Base-by-base conservation (phyloP, 2,329 filamentous ascomycete species). In the Sarocladium kiliense region DNA sequence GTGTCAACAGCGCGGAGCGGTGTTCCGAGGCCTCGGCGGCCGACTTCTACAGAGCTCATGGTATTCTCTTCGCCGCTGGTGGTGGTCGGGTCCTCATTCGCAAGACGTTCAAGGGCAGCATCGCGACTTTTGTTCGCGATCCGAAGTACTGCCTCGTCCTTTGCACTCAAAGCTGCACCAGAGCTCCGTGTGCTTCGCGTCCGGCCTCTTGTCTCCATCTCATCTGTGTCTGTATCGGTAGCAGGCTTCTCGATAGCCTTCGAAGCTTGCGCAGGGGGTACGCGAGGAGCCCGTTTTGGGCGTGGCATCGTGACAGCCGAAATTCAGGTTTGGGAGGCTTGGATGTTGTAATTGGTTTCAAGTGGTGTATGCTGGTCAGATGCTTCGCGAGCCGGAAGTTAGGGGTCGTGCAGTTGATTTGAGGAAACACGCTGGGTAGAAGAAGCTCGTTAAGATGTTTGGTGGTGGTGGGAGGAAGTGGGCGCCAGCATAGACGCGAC, bases 1-100 rank as follows among this genome's bases (percentile, higher is more conserved):
- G 69, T 73, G 50, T 80, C 74, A n/a, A 41, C 50, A 41, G 50
- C 50, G 10, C 50, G 32, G n/a, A 53, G 64, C 12, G 71, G 67
- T 16, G 69, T 72, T 14, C 62, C 63, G 26, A 65, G 62, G 9
- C 65, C 68, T 47, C 68, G 68, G 25, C 73, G 68, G 12, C 74
- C 71, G 37, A 68, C 58, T 58, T 75, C 73, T 16, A 73, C 62
- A 6, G 69, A 69, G 57, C 63, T 64, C 2, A 67, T 66, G 55
- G 57, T 60, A 34, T 32, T 51, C 26, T 56, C 21, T 45, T 55
- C 30, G 23, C 54, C 54, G 27, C 19, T 50, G 18, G 57, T 54
- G 19, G 62, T 65, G 7, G 68, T 68, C n/a, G 60, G 64, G 57
- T 72, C 68, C 54, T 71, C 64, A 32, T 64, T 65, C 32, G 64